A percentile compares a stretch with the other conserved stretches of the same genome.
phyloP scores from a whole-genome alignment of 371 early-diverging fungal genomes.

The Circinella umbellata region DNA sequence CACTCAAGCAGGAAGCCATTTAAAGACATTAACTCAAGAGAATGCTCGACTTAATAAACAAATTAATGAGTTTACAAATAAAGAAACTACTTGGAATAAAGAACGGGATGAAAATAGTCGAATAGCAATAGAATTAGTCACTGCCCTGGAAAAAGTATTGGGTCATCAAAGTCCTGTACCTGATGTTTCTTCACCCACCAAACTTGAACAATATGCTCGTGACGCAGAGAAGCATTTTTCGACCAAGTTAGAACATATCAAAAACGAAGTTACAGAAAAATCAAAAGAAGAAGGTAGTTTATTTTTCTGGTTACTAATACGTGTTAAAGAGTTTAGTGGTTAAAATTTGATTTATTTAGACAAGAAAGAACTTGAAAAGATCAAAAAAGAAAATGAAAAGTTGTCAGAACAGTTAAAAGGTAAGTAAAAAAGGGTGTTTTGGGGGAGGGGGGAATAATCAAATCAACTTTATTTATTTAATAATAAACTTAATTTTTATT shows the following conservation, averaged over 20 bases:
- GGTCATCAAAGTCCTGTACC: slow-evolving; percentile 8
- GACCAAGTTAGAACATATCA: not conserved
- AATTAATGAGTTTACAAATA: slow-evolving; percentile 4
- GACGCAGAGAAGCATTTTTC: slow-evolving; percentile 4
- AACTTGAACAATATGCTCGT: not conserved
- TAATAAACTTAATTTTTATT: too few relatives aligned
- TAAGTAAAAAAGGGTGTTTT: not conserved
- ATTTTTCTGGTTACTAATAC: too few relatives aligned
- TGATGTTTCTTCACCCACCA: slow-evolving; percentile 4
- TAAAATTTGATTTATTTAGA: too few relatives aligned
- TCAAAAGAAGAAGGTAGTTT: too few relatives aligned
- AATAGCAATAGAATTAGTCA: not conserved
- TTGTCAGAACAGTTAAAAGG: not conserved
- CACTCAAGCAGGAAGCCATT: slow-evolving; percentile 50
- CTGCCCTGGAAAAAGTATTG: slow-evolving; percentile 5
- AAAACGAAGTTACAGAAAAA: not conserved
- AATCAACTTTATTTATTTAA: too few relatives aligned
- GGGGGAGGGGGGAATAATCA: too few relatives aligned
- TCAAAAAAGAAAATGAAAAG: slow-evolving; percentile 2
- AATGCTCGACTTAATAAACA: slow-evolving; percentile 33
- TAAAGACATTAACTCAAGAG: slow-evolving; percentile 49
- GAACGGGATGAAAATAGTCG: slow-evolving; percentile 13
- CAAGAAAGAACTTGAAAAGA: not conserved
- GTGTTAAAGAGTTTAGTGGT: too few relatives aligned
- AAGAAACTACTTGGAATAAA: not conserved